A percentile compares a stretch with the other conserved stretches of the same genome.
Evolutionary conservation across 176 grass and related monocot genomes (phyloP).

Genomic region (Avena sativa): DNA sequence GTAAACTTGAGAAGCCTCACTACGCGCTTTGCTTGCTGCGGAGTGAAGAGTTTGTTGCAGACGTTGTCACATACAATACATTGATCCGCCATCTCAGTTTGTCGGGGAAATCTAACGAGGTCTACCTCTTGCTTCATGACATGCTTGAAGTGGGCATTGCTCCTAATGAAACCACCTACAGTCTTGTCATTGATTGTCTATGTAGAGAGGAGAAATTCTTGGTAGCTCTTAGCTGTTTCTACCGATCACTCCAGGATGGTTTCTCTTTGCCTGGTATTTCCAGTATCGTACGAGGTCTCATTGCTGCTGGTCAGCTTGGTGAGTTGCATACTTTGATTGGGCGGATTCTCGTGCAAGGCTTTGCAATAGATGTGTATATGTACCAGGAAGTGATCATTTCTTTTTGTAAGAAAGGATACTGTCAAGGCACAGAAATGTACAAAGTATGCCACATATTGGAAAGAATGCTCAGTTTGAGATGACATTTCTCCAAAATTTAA

Average conservation of each 20-base stretch:
- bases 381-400: conserved; percentile 59
- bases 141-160: conserved; percentile 63
- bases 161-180: conserved; percentile 61
- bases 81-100: conserved; percentile 68
- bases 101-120: conserved; percentile 54
- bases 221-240: conserved; percentile 66
- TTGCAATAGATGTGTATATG: conserved; percentile 62
- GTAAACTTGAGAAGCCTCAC: conserved; percentile 57
- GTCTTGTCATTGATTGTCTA: conserved; percentile 67
- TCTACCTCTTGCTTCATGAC: conserved; percentile 49
- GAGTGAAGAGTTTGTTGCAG: conserved; percentile 62
- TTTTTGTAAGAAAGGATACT: conserved; percentile 77
- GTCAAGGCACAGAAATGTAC: conserved; percentile 70
- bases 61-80: conserved; percentile 73
- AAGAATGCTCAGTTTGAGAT: conserved; percentile 66
- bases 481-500: conserved; percentile 40
- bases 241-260: conserved; percentile 54
- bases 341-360: conserved; percentile 64
- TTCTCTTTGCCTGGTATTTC: conserved; percentile 49
- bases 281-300: conserved; percentile 61
- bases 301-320: conserved; percentile 55
- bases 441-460: conserved; percentile 71
- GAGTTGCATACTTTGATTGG: conserved; percentile 60
- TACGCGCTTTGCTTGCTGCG: conserved; percentile 53
- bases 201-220: conserved; percentile 66